Percentiles rank a stretch among this genome's conserved stretches.
Evolutionary conservation across 2,329 filamentous ascomycete species (phyloP).

Genomic region (Fusarium sp.): DNA sequence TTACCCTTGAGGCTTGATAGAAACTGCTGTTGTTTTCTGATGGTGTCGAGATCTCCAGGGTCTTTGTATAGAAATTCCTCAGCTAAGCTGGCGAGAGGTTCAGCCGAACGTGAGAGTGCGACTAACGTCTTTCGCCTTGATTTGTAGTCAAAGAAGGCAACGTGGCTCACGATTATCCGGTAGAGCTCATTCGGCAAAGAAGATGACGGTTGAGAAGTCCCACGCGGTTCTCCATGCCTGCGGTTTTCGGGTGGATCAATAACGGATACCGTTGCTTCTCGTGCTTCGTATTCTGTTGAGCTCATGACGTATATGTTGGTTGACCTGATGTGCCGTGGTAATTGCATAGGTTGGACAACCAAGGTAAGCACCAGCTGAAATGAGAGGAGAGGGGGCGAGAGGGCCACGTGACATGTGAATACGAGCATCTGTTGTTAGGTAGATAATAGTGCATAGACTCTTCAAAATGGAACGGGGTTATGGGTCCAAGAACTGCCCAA

Average conservation of each 20-base stretch:
- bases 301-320: neutral
- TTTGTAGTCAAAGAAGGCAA: neutral
- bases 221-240: neutral
- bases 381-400: no score
- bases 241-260: rapidly evolving
- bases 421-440: neutral
- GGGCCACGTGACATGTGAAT: neutral
- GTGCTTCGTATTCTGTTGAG: neutral
- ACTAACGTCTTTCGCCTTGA: neutral
- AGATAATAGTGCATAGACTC: no score
- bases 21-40: conserved; percentile 1
- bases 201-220: neutral
- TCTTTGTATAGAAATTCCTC: conserved; percentile 2
- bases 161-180: neutral
- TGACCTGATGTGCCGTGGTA: no score
- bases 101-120: neutral
- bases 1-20: neutral
- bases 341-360: no score
- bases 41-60: neutral
- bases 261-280: no score
- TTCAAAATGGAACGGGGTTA: no score
- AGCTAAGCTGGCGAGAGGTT: neutral
- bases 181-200: neutral
- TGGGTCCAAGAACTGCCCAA: no score
- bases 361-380: no score